Evolutionary conservation across 2,329 filamentous ascomycete genomes (phyloP).

Genomic region (Hypoxylon sp.): DNA sequence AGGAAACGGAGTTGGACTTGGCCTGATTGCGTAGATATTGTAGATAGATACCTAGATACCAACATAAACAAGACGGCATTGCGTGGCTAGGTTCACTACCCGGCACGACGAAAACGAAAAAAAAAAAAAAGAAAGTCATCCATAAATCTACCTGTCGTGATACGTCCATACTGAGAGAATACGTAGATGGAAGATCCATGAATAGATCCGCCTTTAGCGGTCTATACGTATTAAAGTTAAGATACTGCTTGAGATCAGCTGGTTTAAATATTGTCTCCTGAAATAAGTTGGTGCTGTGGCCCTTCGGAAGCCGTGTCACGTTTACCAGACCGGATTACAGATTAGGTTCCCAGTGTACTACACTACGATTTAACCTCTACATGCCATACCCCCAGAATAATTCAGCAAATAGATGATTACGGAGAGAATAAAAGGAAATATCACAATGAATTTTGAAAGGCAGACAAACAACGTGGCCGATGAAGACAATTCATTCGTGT

Average conservation of each 20-base stretch:
- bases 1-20: constrained; percentile 7
- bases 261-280: not conserved
- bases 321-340: not conserved
- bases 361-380: not conserved
- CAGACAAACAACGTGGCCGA: not conserved
- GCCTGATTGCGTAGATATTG: constrained; percentile 7
- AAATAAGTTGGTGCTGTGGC: not conserved
- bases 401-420: not conserved
- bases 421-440: not conserved
- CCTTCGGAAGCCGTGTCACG: not conserved
- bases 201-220: not conserved
- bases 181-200: not conserved
- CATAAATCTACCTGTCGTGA: not conserved
- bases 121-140: not conserved
- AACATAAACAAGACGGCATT: not conserved
- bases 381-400: not conserved
- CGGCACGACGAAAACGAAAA: not conserved
- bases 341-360: not conserved
- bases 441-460: not conserved
- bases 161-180: not conserved
- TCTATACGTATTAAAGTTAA: not conserved
- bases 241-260: not conserved
- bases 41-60: constrained; percentile 13
- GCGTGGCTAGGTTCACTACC: not conserved
- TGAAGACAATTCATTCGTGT: constrained; percentile 33